Evolutionary conservation across 2,329 filamentous ascomycete genomes (phyloP).

Genomic region (Aphanoascus verrucosus): DNA sequence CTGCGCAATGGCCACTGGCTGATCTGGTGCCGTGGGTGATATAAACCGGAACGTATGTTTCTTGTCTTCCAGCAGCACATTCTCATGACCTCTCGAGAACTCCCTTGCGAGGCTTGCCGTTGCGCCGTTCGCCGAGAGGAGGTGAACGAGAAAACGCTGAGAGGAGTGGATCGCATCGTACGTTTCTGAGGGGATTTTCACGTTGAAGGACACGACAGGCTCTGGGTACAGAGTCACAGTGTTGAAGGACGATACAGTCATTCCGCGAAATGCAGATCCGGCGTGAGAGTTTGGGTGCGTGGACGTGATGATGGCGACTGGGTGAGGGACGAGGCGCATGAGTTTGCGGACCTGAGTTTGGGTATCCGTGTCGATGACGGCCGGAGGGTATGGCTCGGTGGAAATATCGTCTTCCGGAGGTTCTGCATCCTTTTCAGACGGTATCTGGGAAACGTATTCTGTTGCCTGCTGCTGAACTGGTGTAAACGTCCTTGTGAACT

Average conservation of each 20-base stretch:
- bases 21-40: conserved; percentile 5
- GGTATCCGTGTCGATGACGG: conserved; percentile 12
- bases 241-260: conserved; percentile 53
- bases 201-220: conserved; percentile 53
- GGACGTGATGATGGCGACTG: conserved; percentile 47
- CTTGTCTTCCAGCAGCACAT: conserved; percentile 21
- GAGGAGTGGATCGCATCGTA: conserved; percentile 42
- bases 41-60: conserved; percentile 14
- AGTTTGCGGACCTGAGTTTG: conserved; percentile 31
- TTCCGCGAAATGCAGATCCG: conserved; percentile 35
- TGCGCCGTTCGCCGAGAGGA: conserved; percentile 32
- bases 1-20: conserved; percentile 5
- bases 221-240: conserved; percentile 46
- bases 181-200: conserved; percentile 47
- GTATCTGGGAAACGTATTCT: not conserved
- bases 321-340: conserved; percentile 47
- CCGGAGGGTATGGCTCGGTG: conserved; percentile 2
- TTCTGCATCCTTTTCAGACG: not conserved
- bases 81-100: conserved; percentile 33
- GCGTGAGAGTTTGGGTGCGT: conserved; percentile 26
- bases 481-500: not conserved
- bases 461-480: conserved; percentile 4
- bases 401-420: conserved; percentile 14
- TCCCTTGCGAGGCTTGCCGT: conserved; percentile 31
- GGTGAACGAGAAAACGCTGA: conserved; percentile 41